Evolutionary conservation across 208 protist genomes (phyloP), one percentile per base, ranked within the genome.

Genomic region (Plasmodiophora brassicae): DNA sequence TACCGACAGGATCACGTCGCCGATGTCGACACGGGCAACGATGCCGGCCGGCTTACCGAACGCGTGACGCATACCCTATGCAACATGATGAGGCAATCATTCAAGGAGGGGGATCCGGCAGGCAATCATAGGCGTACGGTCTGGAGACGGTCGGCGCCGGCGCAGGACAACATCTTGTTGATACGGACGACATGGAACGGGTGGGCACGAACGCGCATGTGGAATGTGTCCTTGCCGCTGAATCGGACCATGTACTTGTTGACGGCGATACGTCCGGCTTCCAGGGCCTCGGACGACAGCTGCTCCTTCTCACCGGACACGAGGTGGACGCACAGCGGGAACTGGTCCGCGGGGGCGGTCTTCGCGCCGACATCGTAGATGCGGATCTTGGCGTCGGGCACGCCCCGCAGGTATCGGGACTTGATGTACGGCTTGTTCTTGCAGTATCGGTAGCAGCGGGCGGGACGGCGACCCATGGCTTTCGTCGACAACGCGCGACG

Each of bases 141-240:
- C 38, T 91, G 90, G 41, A 90, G 83, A 41, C 97, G 93, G 99
- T 99, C 98, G 57, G 98, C 98, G 92, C 98, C 98, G 87, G 98
- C 98, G 92, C 98, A 99, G 65, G 97, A 98, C 91, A 99, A 95
- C 98, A 99, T 99, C 94, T 99, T 99, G 94, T 99, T 99, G 94
- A 99, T 99, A 91, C 98, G 95, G 54, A 99, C 89, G 86, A 99
- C 97, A 93, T 99, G 97, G 96, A 96, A 99, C 78, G 98, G 98
- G 94, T 99, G 98, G 89, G 97, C 95, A 90, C 98, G 96, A 85
- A 99, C 96, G 90, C 98, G 95, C 91, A 99, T 93, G 96, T 99
- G 98, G 96, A 99, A 99, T 60, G 88, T 88, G 54, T 99, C 98
- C 94, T 99, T 99, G 91, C 98, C 98, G 84, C 90, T 93, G 45